A percentile compares a stretch with the other conserved stretches of the same genome.
These are phyloP conservation scores for Leucaena leucocephala DNA, from an alignment of 306 rosid species.

Conservation along the genomic window DNA sequence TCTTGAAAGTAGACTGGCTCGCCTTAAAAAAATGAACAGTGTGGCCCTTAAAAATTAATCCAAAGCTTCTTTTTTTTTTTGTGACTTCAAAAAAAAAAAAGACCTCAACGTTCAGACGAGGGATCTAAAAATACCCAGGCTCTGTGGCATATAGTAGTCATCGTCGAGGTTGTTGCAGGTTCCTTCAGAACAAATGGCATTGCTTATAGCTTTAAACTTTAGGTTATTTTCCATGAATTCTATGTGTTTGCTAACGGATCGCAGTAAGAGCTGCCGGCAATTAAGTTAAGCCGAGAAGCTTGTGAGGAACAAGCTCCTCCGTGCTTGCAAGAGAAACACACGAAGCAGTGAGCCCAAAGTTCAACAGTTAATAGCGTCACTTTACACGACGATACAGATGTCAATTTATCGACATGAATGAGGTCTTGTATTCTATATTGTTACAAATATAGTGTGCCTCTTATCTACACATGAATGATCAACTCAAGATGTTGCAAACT, in stretches of 20 bases:
- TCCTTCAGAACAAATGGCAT: background rate
- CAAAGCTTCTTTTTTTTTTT: too few relatives aligned
- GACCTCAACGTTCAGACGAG: background rate
- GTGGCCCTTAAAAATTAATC: too few relatives aligned
- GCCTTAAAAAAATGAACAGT: too few relatives aligned
- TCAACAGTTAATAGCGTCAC: conserved; percentile 27
- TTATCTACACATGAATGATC: conserved; percentile 20
- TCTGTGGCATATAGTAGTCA: background rate
- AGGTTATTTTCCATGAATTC: background rate
- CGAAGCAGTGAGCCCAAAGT: conserved; percentile 12
- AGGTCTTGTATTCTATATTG: background rate
- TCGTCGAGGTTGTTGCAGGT: background rate
- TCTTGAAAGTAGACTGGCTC: too few relatives aligned
- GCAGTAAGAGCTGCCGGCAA: background rate
- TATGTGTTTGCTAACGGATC: background rate
- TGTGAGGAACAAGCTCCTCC: background rate
- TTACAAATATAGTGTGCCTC: conserved; percentile 30
- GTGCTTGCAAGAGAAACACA: background rate
- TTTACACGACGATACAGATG: conserved; percentile 29
- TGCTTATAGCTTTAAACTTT: background rate
- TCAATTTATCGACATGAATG: background rate
- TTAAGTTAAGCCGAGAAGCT: background rate
- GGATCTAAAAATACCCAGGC: background rate
- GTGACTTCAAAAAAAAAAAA: too few relatives aligned
- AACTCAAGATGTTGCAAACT: conserved; percentile 25